Base-by-base conservation (phyloP, 148 eudicot species). In the Oxyria digyna region DNA sequence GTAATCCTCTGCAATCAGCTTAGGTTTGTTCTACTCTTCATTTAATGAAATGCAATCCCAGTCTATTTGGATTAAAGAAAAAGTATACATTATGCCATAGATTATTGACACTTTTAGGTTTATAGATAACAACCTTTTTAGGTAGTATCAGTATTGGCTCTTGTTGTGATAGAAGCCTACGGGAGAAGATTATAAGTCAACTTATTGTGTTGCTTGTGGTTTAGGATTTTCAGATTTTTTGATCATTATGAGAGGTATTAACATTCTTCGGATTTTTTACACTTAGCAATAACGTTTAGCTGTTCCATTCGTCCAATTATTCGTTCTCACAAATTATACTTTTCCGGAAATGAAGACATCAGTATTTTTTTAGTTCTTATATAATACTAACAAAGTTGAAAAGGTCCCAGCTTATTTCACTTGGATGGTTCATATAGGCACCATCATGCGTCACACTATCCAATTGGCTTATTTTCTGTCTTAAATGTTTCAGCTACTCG, bases 401-500 rank as follows among this genome's bases (percentile, higher is more conserved):
- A 26, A 54, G 62, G 62, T 11, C 31, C 27, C 62, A 23, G 8
- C 24, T 54, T 54, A 11, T 54, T 54, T 46, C 9, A n/a, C 52
- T 62, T 45, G 1, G 59, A 24, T 71, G 23, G 42, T 27, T 63
- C 40, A 6, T 14, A 8, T 55, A 17, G 6, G 31, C 27, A 33
- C 32, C 4, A 5, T n/a, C 5, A 4, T 17, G 23, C 31, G 7
- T 8, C 12, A 33, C 35, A 4, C 6, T 33, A 14, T 64, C 12
- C 24, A 3, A 13, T 33, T 62, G 9, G 17, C 67, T 1, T 63
- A 40, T 15, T 66, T 27, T 59, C 14, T 20, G 23, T 41, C 32
- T 35, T 66, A 15, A 37, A 4, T 75, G 40, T 68, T 55, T 62
- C 85, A 93, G 98, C 76, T 93, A 64, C 77, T 82, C 71, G 81